phyloP scores from a whole-genome alignment of 768 basidiomycete species.

The Rubroboletus satanas region DNA sequence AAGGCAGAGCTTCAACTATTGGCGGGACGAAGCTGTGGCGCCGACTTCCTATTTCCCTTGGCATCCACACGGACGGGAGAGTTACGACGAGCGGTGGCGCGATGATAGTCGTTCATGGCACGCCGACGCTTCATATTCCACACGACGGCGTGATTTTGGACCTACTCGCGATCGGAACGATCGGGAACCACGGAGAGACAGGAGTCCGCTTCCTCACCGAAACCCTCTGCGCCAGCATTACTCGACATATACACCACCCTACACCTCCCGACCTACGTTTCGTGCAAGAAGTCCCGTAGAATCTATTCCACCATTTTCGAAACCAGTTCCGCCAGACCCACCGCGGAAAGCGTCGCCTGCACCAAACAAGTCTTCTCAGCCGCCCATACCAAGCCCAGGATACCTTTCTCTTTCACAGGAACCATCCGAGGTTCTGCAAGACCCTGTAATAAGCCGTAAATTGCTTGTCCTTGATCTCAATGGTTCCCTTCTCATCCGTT shows the following conservation, averaged over 20 bases:
- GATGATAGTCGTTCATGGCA: constrained; percentile 7
- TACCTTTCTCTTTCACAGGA: constrained; percentile 36
- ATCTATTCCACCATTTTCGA: neutral
- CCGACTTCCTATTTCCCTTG: constrained; percentile 3
- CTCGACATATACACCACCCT: constrained; percentile 9
- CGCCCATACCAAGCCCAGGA: constrained; percentile 28
- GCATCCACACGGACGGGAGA: constrained; percentile 5
- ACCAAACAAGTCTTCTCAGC: neutral
- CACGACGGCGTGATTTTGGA: constrained; percentile 3
- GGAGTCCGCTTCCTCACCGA: neutral
- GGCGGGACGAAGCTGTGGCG: constrained; percentile 15
- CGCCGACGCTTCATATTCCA: constrained; percentile 10
- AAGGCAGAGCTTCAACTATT: constrained; percentile 20
- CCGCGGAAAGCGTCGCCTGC: constrained; percentile 4
- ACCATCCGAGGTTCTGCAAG: constrained; percentile 25
- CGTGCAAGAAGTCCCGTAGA: constrained; percentile 11
- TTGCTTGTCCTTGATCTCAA: constrained; percentile 66
- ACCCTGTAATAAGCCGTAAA: constrained; percentile 43
- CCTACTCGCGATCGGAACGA: constrained; percentile 5
- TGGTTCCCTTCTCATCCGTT: constrained; percentile 66
- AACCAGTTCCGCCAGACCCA: neutral
- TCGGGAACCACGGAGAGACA: constrained; percentile 4
- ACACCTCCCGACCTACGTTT: constrained; percentile 1
- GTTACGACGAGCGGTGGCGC: constrained; percentile 9
- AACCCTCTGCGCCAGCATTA: constrained; percentile 6